phyloP scores from a whole-genome alignment of 495 filamentous ascomycete species.

The Penicillium nucicola region DNA sequence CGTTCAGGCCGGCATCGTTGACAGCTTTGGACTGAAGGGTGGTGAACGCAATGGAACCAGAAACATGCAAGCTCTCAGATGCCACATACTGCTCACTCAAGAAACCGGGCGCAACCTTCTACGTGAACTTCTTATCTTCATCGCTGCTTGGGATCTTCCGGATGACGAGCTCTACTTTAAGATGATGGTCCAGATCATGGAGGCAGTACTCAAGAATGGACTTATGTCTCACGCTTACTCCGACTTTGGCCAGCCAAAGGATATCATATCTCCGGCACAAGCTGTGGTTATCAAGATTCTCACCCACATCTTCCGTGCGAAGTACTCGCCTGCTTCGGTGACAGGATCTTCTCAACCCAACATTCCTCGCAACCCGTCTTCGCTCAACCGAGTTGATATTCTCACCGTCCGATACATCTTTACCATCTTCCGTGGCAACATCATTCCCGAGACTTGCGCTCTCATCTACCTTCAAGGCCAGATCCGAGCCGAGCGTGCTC shows the following conservation, averaged over 20 bases:
- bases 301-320: conserved; percentile 80
- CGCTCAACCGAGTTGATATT: conserved; percentile 54
- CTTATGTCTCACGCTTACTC: conserved; percentile 88
- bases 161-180: conserved; percentile 92
- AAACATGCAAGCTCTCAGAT: conserved; percentile 81
- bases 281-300: conserved; percentile 87
- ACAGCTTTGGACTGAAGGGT: conserved; percentile 43
- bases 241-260: conserved; percentile 85
- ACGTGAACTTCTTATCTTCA: conserved; percentile 88
- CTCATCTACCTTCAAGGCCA: conserved; percentile 91
- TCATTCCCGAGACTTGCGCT: conserved; percentile 89
- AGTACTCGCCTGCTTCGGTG: conserved; percentile 53
- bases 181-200: conserved; percentile 92
- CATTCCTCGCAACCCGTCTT: conserved; percentile 30
- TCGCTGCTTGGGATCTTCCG: conserved; percentile 91
- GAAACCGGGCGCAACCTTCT: conserved; percentile 85
- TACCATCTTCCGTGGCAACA: conserved; percentile 84
- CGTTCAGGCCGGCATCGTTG: conserved; percentile 81
- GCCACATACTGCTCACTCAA: conserved; percentile 81
- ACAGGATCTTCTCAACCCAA: conserved; percentile 38
- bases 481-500: conserved; percentile 63
- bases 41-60: conserved; percentile 58
- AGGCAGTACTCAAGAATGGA: conserved; percentile 81
- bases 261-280: conserved; percentile 92
- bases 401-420: conserved; percentile 84